These are phyloP conservation scores for Artemisia annua DNA, from an alignment of 129 eudicot species.

Conservation along the genomic window DNA sequence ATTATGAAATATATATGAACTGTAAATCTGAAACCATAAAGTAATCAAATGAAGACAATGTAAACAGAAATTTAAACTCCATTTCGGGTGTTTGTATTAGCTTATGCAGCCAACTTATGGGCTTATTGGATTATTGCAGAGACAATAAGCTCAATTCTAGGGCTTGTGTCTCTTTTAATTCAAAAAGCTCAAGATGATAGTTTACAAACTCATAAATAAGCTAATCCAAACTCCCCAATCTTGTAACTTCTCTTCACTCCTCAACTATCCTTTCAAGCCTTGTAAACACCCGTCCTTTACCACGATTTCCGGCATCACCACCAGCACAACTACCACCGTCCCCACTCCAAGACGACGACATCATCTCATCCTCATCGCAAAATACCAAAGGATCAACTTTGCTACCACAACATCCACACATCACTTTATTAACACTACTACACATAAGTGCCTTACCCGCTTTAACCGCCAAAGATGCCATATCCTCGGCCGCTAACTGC, in stretches of 20 bases:
- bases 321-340: slow-evolving; percentile 11
- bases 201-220: too few species aligned
- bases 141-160: too few species aligned
- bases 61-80: too few species aligned
- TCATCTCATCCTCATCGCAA: slow-evolving; percentile 17
- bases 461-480: slow-evolving; percentile 56
- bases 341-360: slow-evolving; percentile 6
- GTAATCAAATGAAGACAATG: too few species aligned
- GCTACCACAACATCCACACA: slow-evolving; percentile 35
- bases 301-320: slow-evolving; percentile 15
- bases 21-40: too few species aligned
- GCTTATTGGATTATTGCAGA: too few species aligned
- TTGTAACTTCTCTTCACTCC: background rate
- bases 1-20: too few species aligned
- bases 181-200: too few species aligned
- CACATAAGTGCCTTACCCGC: slow-evolving; percentile 41
- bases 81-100: too few species aligned
- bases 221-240: too few species aligned
- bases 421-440: slow-evolving; percentile 10
- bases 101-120: too few species aligned
- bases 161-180: too few species aligned
- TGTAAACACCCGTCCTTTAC: slow-evolving; percentile 20
- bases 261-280: slow-evolving; percentile 32
- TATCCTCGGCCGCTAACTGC: slow-evolving; percentile 49
- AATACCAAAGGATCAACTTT: slow-evolving; percentile 34